A percentile compares a stretch with the other conserved stretches of the same genome.
phyloP scores from a whole-genome alignment of 306 rosid genomes.

The Prunus kanzakura region DNA sequence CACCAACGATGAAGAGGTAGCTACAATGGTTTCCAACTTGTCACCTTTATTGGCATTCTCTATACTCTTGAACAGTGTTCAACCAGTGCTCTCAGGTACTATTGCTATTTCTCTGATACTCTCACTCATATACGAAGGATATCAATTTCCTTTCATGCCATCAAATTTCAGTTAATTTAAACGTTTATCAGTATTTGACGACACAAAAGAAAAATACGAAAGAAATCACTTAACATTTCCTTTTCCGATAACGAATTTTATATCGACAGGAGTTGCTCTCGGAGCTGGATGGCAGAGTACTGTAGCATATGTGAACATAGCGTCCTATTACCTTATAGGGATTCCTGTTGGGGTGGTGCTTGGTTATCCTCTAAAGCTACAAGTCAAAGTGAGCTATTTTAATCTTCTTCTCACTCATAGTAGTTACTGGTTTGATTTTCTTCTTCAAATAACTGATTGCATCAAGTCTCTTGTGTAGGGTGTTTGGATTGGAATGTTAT shows the following conservation, averaged over 20 bases:
- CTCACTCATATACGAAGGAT: background rate
- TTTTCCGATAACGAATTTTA: background rate
- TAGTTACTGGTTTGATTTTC: background rate
- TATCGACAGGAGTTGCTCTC: conserved; percentile 43
- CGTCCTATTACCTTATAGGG: conserved; percentile 49
- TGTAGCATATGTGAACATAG: conserved; percentile 59
- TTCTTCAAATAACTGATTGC: background rate
- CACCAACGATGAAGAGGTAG: conserved; percentile 38
- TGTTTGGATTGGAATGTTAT: conserved; percentile 63
- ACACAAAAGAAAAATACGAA: too few species aligned
- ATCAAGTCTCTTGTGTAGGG: conserved; percentile 38
- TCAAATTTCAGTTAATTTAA: background rate
- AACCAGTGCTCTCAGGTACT: conserved; percentile 59
- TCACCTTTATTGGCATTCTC: conserved; percentile 54
- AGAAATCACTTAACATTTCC: too few species aligned
- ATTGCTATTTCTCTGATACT: background rate
- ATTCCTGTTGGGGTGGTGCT: conserved; percentile 51
- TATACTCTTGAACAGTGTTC: conserved; percentile 52
- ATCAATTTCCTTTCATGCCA: background rate
- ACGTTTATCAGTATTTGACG: too few species aligned
- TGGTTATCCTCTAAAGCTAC: conserved; percentile 29
- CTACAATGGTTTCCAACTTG: conserved; percentile 40
- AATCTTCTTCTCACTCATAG: background rate
- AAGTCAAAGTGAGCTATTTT: conserved; percentile 31
- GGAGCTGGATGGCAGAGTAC: conserved; percentile 65